Base-by-base conservation (phyloP, 371 early-diverging fungal species). In the Blyttiomyces sp. region DNA sequence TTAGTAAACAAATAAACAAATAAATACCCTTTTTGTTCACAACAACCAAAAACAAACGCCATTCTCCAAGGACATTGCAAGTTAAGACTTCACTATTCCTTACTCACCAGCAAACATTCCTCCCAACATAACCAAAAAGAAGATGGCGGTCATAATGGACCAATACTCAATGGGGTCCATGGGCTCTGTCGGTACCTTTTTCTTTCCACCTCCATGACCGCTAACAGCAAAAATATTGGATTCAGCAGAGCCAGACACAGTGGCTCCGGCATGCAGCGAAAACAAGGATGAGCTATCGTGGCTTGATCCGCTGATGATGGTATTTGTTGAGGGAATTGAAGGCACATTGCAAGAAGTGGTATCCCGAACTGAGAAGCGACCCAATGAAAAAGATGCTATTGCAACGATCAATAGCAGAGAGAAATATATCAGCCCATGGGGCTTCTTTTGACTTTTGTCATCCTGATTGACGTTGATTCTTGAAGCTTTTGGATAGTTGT, bases 71-170 rank as follows among this genome's bases (percentile, higher is more conserved):
- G n/a, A 13, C 9, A 39, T 39, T 39, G 39, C 39, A 9, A n/a
- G 13, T 39, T 39, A 9, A 13, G 23, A 4, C 9, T 26, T 57
- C 17, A 64, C 85, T 88, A n/a, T n/a, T n/a, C n/a, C n/a, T n/a
- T n/a, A n/a, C n/a, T n/a, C n/a, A n/a, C n/a, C 93, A 17, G 93
- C 92, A 58, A 93, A 79, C 28, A 93, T 72, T 6, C 93, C 93
- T 36, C 92, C 90, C 5, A 85, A 39, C 9, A 86, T 54, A 2
- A 93, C 90, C 11, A 89, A 57, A 16, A 76, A 36, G 24, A 88
- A 69, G 43, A 82, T 72, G 35, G 70, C 52, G 4, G 61, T 63
- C 28, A 61, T 62, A 42, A 34, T 21, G 13, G 61, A 48, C 60
- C 61, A 69, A 52, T 70, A 65, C 35, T 63, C 59, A 21, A 45